These are phyloP conservation scores for Tephrocybe sp. DNA, from an alignment of 768 basidiomycete species.

Conservation along the genomic window DNA sequence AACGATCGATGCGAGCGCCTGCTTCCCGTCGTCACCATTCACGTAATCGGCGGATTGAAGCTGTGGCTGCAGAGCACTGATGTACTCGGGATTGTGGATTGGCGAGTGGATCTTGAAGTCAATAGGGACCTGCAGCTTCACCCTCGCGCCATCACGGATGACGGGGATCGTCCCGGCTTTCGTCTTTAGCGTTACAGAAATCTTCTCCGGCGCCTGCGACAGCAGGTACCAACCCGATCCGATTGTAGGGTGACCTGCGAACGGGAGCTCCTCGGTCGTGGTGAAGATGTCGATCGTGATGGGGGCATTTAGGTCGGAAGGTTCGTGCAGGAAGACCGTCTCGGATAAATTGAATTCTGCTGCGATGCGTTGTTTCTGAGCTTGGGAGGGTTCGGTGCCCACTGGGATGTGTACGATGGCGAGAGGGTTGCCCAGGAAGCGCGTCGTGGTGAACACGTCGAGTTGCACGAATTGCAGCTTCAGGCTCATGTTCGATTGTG, in stretches of 20 bases:
- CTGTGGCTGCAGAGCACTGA: constrained; percentile 29
- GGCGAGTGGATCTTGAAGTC: constrained; percentile 40
- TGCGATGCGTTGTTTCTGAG: constrained; percentile 42
- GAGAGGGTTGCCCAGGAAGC: constrained; percentile 43
- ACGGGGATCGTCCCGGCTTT: constrained; percentile 45
- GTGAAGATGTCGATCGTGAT: constrained; percentile 43
- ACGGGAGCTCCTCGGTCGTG: constrained; percentile 37
- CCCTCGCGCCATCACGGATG: constrained; percentile 23
- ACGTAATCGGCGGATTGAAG: constrained; percentile 33
- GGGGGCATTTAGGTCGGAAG: constrained; percentile 18
- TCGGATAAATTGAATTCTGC: constrained; percentile 52
- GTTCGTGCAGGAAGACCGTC: constrained; percentile 44
- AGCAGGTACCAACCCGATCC: constrained; percentile 45
- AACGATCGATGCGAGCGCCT: constrained; percentile 42
- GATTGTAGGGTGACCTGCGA: constrained; percentile 46
- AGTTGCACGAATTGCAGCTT: constrained; percentile 31
- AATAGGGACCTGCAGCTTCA: constrained; percentile 37
- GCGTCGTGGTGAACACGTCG: constrained; percentile 43
- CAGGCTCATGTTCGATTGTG: constrained; percentile 11
- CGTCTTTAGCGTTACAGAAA: constrained; percentile 31
- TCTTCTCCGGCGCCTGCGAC: constrained; percentile 17
- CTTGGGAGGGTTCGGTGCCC: constrained; percentile 27
- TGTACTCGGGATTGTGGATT: constrained; percentile 17
- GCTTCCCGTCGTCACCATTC: constrained; percentile 32
- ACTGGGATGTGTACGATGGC: constrained; percentile 41